These are phyloP conservation scores for Incumbomyces delicatus DNA, from an alignment of 2,329 filamentous ascomycete species.

Conservation along the genomic window DNA sequence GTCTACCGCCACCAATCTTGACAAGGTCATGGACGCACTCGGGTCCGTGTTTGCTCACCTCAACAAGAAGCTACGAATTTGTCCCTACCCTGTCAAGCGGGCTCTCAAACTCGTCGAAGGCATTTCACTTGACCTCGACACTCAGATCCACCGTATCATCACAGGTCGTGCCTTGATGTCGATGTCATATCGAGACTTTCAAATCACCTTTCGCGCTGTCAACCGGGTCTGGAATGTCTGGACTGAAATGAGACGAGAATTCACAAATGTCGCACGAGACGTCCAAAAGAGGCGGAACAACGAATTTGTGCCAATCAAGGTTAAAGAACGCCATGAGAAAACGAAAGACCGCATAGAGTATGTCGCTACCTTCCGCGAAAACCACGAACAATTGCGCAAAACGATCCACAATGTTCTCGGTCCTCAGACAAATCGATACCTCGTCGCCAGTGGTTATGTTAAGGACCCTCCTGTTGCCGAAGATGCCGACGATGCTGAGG, in stretches of 20 bases:
- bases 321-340: slow-evolving; percentile 74
- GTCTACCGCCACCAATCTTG: slow-evolving; percentile 77
- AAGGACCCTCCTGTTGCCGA: slow-evolving; percentile 67
- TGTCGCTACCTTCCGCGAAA: slow-evolving; percentile 86
- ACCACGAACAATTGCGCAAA: slow-evolving; percentile 92
- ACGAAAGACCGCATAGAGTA: slow-evolving; percentile 88
- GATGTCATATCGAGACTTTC: slow-evolving; percentile 84
- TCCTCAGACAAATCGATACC: slow-evolving; percentile 53
- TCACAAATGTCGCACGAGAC: slow-evolving; percentile 93
- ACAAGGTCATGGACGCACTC: slow-evolving; percentile 82
- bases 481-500: slow-evolving; percentile 94
- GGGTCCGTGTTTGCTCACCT: slow-evolving; percentile 84
- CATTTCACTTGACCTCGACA: slow-evolving; percentile 86
- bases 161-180: slow-evolving; percentile 83
- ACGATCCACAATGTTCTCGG: slow-evolving; percentile 97
- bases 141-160: slow-evolving; percentile 73
- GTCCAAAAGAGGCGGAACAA: slow-evolving; percentile 88
- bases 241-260: slow-evolving; percentile 95
- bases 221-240: slow-evolving; percentile 82
- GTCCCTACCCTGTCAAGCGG: slow-evolving; percentile 85
- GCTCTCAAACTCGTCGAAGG: slow-evolving; percentile 92
- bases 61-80: slow-evolving; percentile 96
- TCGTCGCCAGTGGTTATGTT: slow-evolving; percentile 39
- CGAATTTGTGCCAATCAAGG: slow-evolving; percentile 98
- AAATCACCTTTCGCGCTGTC: slow-evolving; percentile 70